A percentile compares a stretch with the other conserved stretches of the same genome.
phyloP scores from a whole-genome alignment of 768 basidiomycete species.

The Gymnopilus junonius region DNA sequence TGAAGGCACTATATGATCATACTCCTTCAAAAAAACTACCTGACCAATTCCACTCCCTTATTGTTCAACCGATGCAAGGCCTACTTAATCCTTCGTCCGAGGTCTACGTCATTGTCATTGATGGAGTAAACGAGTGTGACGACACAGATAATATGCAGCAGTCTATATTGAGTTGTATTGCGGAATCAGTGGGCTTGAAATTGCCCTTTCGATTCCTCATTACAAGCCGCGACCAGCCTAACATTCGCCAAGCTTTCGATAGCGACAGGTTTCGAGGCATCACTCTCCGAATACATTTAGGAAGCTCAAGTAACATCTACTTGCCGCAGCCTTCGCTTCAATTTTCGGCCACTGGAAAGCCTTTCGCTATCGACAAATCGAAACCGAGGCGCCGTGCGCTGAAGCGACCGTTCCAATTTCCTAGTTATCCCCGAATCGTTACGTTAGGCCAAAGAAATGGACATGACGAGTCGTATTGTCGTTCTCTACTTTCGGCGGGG shows the following conservation, averaged over 20 bases:
- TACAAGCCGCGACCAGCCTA: background rate
- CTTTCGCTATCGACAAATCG: background rate
- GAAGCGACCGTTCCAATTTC: background rate
- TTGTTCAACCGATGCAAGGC: background rate
- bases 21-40: background rate
- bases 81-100: background rate
- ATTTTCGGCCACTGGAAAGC: background rate
- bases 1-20: background rate
- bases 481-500: slow-evolving; percentile 6
- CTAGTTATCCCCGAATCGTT: slow-evolving; percentile 8
- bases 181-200: background rate
- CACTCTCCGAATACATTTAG: background rate
- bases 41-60: slow-evolving; percentile 8
- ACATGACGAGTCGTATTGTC: slow-evolving; percentile 4
- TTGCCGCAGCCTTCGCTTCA: background rate
- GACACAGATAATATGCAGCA: background rate
- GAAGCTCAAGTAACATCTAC: background rate
- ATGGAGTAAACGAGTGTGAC: background rate
- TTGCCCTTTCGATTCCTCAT: slow-evolving; percentile 9
- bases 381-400: background rate
- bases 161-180: slow-evolving; percentile 2
- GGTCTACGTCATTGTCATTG: slow-evolving; percentile 3
- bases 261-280: background rate
- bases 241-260: background rate
- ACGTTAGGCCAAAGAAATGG: background rate